Evolutionary conservation across 805 yeast genomes (phyloP).

Genomic region (Hanseniaspora lindneri): DNA sequence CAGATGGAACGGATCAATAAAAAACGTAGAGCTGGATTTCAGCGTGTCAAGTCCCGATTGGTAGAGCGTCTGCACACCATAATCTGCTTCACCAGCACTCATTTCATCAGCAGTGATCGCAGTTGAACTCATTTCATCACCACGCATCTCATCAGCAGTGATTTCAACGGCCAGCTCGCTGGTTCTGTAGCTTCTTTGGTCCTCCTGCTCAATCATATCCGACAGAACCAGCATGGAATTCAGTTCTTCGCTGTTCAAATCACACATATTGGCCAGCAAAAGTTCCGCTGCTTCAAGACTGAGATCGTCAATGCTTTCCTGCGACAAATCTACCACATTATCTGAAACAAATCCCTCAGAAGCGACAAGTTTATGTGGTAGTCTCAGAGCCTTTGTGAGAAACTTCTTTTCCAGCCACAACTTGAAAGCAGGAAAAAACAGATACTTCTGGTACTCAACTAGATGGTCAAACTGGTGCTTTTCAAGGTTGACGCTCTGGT

Average conservation of each 20-base stretch:
- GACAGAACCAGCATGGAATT: slow-evolving; percentile 1
- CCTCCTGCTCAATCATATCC: slow-evolving; percentile 6
- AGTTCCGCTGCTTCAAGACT: background rate
- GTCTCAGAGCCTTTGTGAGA: background rate
- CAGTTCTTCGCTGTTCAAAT: background rate
- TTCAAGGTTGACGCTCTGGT: background rate
- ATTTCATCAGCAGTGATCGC: too few relatives aligned
- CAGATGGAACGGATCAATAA: slow-evolving; percentile 3
- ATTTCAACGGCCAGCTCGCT: background rate
- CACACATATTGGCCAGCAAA: slow-evolving; percentile 10
- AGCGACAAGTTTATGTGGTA: slow-evolving; percentile 1
- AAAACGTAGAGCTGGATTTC: background rate
- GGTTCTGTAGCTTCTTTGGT: slow-evolving; percentile 5
- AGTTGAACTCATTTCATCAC: too few relatives aligned
- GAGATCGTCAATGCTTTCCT: slow-evolving; percentile 1
- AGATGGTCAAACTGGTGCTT: background rate
- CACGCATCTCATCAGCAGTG: background rate
- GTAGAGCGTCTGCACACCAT: too few relatives aligned
- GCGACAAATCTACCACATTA: background rate
- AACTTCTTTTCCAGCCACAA: background rate
- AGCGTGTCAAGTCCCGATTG: too few relatives aligned
- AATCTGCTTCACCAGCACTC: too few relatives aligned
- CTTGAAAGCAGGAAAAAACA: background rate
- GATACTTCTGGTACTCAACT: background rate
- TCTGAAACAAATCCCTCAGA: background rate